Evolutionary conservation across 202 grass and related monocot genomes (phyloP).

Genomic region (Saccharum hybrid): DNA sequence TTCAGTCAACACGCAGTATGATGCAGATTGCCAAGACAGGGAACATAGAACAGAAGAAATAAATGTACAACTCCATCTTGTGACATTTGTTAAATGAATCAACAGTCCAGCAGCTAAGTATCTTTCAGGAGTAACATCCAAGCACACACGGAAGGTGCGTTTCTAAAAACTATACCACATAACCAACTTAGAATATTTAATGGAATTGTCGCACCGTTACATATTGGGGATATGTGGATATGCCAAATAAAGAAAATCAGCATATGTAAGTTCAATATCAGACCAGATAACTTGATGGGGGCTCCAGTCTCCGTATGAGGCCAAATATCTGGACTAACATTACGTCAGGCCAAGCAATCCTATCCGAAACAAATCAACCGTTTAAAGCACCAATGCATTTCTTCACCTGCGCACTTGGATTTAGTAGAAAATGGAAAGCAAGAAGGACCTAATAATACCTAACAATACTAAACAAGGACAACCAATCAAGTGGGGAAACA

Average conservation of each 20-base stretch:
- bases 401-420: not conserved
- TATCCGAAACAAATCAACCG: constrained; percentile 3
- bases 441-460: not conserved
- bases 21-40: constrained; percentile 27
- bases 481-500: not conserved
- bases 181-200: constrained; percentile 28
- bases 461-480: constrained; percentile 1
- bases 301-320: not conserved
- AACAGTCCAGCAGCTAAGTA: not conserved
- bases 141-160: not conserved
- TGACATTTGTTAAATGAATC: constrained; percentile 16
- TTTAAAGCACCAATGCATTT: not conserved
- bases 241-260: not conserved
- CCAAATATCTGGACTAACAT: not conserved
- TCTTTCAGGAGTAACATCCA: not conserved
- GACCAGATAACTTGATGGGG: not conserved
- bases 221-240: not conserved
- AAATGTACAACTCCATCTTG: not conserved
- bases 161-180: not conserved
- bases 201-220: not conserved
- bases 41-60: constrained; percentile 21
- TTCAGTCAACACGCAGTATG: not conserved
- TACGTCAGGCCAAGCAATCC: not conserved
- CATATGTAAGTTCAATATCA: constrained; percentile 17
- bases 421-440: constrained; percentile 8